Evolutionary conservation across 164 flowering plant genomes (phyloP).

Genomic region (Stephania cephalantha): DNA sequence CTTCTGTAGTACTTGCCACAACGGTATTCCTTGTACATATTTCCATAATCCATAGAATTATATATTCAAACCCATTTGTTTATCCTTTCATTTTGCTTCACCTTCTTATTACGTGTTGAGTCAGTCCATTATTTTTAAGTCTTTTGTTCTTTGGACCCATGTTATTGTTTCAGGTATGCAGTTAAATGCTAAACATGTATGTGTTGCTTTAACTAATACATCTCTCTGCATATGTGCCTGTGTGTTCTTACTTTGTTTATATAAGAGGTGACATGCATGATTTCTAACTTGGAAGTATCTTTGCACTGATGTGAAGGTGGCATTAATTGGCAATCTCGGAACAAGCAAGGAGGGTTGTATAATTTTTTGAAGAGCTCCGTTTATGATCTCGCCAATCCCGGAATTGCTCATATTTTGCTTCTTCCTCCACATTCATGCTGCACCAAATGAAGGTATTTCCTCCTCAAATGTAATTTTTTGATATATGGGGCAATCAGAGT

Average conservation of each 20-base stretch:
- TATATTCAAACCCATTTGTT: too few species aligned
- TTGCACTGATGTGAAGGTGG: conserved; percentile 32
- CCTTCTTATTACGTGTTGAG: not conserved
- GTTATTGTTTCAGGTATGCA: too few species aligned
- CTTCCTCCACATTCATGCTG: conserved; percentile 78
- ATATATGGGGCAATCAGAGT: not conserved
- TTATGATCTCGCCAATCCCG: conserved; percentile 46
- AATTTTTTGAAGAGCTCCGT: conserved; percentile 33
- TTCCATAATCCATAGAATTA: too few species aligned
- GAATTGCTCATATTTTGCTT: conserved; percentile 75
- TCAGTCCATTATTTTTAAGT: too few species aligned
- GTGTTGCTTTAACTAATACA: too few species aligned
- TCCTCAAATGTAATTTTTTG: too few species aligned
- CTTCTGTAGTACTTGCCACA: too few species aligned
- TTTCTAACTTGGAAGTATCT: not conserved
- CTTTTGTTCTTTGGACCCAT: too few species aligned
- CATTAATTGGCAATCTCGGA: conserved; percentile 70
- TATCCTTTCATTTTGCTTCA: not conserved
- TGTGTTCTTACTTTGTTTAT: not conserved
- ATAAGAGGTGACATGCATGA: not conserved
- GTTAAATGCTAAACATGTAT: too few species aligned
- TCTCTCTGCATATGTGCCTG: too few species aligned
- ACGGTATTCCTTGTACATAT: too few species aligned
- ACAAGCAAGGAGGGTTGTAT: conserved; percentile 57
- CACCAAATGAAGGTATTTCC: conserved; percentile 41